These are phyloP conservation scores for Coemansia javaensis DNA, from an alignment of 192 early-diverging fungal species.

Conservation along the genomic window DNA sequence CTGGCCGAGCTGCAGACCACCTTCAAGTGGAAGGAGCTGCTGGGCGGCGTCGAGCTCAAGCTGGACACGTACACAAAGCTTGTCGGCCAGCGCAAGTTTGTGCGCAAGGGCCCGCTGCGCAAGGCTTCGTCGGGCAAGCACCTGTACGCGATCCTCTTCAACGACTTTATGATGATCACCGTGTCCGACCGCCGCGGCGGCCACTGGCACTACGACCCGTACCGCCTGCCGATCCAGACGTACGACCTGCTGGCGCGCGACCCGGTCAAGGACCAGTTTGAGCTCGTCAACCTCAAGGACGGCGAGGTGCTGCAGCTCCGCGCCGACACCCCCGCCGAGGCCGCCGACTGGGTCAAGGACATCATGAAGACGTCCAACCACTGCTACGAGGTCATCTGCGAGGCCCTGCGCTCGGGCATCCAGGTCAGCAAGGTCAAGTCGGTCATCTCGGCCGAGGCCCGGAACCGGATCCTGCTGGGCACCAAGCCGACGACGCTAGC, in stretches of 20 bases:
- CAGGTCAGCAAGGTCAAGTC: conserved; percentile 53
- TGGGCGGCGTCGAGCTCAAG: conserved; percentile 48
- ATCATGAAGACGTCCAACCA: conserved; percentile 44
- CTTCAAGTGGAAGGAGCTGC: conserved; percentile 45
- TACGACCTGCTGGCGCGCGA: conserved; percentile 46
- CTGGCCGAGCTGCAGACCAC: conserved; percentile 47
- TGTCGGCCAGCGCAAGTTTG: conserved; percentile 47
- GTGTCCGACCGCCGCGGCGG: conserved; percentile 41
- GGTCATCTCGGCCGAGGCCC: conserved; percentile 39
- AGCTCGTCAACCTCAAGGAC: conserved; percentile 46
- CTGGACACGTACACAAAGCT: conserved; percentile 47
- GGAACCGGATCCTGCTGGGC: conserved; percentile 36
- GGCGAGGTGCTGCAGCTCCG: conserved; percentile 46
- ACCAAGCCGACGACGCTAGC: conserved; percentile 34
- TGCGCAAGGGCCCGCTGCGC: conserved; percentile 49
- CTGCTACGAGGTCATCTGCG: conserved; percentile 47
- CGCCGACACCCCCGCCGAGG: conserved; percentile 35
- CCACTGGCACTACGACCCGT: conserved; percentile 47
- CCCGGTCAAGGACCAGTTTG: conserved; percentile 48
- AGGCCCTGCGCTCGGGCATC: conserved; percentile 44
- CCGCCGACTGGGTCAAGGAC: conserved; percentile 42
- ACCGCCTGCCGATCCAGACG: conserved; percentile 45
- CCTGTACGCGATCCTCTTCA: conserved; percentile 47
- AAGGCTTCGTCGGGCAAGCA: conserved; percentile 47
- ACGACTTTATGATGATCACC: conserved; percentile 54